phyloP scores from a whole-genome alignment of 2,329 filamentous ascomycete species.

The Penicillium sclerotigenum region DNA sequence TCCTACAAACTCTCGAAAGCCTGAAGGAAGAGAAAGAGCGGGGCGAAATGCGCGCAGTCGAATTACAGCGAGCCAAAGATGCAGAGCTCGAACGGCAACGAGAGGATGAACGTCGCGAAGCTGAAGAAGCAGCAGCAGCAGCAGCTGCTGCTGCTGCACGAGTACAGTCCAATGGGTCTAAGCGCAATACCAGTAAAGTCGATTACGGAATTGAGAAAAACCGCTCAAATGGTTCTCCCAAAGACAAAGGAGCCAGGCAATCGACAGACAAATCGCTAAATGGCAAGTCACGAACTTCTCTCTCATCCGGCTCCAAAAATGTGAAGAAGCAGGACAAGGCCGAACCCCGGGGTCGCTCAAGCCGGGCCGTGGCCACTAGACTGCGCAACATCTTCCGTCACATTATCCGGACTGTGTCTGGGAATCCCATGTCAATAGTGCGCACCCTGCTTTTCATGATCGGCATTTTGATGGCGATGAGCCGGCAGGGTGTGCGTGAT shows the following conservation, averaged over 20 bases:
- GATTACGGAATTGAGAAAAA: conserved; percentile 67
- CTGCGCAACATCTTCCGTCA: conserved; percentile 51
- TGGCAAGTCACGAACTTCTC: conserved; percentile 30
- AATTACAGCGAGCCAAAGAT: conserved; percentile 61
- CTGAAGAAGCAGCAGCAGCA: conserved; percentile 33
- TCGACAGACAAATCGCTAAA: conserved; percentile 27
- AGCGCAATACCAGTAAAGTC: conserved; percentile 61
- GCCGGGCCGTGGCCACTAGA: conserved; percentile 44
- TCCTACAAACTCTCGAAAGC: conserved; percentile 78
- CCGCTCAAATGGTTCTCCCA: conserved; percentile 36
- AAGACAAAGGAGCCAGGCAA: conserved; percentile 25
- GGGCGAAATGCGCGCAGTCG: conserved; percentile 60
- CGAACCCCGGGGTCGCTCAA: conserved; percentile 35
- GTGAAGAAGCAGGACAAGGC: conserved; percentile 40
- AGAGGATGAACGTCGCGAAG: conserved; percentile 44
- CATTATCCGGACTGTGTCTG: conserved; percentile 51
- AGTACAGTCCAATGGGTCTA: conserved; percentile 35
- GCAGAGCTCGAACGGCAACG: conserved; percentile 52
- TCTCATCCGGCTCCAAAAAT: conserved; percentile 36
- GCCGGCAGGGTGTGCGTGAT: conserved; percentile 70
- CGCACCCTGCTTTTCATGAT: conserved; percentile 73
- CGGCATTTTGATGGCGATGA: conserved; percentile 72
- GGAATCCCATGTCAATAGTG: conserved; percentile 55
- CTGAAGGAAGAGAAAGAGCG: conserved; percentile 79
- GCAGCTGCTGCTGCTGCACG: conserved; percentile 42